A percentile compares a stretch with the other conserved stretches of the same genome.
Conservation (phyloP, 2,329 filamentous ascomycete genomes). For the Ciborinia camelliae region DNA sequence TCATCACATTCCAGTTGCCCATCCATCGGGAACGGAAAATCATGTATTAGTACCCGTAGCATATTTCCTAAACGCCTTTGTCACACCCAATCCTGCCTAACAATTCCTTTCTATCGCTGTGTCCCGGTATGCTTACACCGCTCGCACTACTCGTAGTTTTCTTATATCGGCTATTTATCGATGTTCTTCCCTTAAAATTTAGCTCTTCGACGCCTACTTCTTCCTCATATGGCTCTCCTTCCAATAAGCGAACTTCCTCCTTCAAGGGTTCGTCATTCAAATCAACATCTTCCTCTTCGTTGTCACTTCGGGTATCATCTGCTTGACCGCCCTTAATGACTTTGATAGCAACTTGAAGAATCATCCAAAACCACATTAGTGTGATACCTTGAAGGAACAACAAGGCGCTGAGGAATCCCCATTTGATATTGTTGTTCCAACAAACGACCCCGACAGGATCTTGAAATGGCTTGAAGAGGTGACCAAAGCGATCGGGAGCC, state of each 20-base stretch:
- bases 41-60: not conserved
- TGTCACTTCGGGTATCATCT: constrained; percentile 84
- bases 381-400: constrained; percentile 76
- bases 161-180: constrained; percentile 30
- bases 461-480: constrained; percentile 71
- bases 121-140: constrained; percentile 37
- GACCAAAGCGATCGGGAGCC: constrained; percentile 51
- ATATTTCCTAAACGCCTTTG: constrained; percentile 33
- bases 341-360: constrained; percentile 74
- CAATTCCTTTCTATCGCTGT: constrained; percentile 38
- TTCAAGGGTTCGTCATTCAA: constrained; percentile 22
- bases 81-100: constrained; percentile 39
- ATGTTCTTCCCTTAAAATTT: constrained; percentile 52
- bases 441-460: constrained; percentile 72
- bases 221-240: constrained; percentile 56
- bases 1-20: not conserved
- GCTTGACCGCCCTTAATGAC: constrained; percentile 74
- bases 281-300: constrained; percentile 48
- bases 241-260: constrained; percentile 21
- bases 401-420: constrained; percentile 73
- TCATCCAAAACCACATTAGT: constrained; percentile 86
- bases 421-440: constrained; percentile 71
- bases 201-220: constrained; percentile 73
- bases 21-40: not conserved
- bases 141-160: constrained; percentile 33